Percentiles rank a stretch among this genome's conserved stretches.
Evolutionary conservation across 176 grass and related monocot species (phyloP).

Genomic region (Zea luxurians): DNA sequence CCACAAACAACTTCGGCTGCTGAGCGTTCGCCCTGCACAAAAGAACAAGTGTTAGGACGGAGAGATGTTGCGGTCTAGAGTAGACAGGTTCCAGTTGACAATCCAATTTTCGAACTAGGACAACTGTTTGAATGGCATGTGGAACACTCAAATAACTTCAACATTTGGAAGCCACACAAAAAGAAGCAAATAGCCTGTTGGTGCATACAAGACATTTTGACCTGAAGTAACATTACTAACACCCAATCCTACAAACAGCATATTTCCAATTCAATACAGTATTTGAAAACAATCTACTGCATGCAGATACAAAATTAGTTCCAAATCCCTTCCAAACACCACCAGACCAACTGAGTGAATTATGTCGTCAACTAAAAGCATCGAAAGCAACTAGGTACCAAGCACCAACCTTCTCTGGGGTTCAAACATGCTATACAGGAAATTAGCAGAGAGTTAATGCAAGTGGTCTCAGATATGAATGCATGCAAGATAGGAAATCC

Average conservation of each 20-base stretch:
- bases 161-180: not conserved
- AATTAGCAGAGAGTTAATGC: not conserved
- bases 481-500: not conserved
- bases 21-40: constrained; percentile 52
- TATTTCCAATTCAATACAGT: not conserved
- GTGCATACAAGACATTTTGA: not conserved
- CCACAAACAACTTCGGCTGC: constrained; percentile 59
- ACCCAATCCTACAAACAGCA: not conserved
- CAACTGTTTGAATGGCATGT: not conserved
- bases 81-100: not conserved
- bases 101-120: not conserved
- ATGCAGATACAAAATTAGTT: not conserved
- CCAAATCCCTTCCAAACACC: not conserved
- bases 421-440: not conserved
- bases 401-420: not conserved
- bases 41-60: constrained; percentile 7
- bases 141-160: not conserved
- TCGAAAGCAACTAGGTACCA: not conserved
- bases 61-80: not conserved
- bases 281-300: not conserved
- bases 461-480: not conserved
- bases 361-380: not conserved
- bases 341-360: not conserved
- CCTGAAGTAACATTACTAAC: not conserved
- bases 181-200: not conserved